These are phyloP conservation scores for Peziza echinospora DNA, from an alignment of 495 filamentous ascomycete genomes.

Conservation along the genomic window DNA sequence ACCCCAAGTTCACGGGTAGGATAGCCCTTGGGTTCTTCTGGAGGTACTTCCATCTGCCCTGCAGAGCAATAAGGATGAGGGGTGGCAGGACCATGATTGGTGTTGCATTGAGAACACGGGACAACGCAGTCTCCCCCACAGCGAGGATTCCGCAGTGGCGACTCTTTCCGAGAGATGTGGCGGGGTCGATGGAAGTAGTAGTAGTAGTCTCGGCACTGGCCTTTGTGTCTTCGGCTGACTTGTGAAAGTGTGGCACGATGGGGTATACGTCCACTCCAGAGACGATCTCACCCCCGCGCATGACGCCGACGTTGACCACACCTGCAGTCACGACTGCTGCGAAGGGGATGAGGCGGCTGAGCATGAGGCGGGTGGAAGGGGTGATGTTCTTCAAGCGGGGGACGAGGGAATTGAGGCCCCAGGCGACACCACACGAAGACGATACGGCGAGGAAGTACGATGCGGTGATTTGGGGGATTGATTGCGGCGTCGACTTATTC, in stretches of 20 bases:
- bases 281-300: slow-evolving; percentile 89
- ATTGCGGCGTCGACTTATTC: slow-evolving; percentile 83
- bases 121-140: slow-evolving; percentile 76
- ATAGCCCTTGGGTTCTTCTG: slow-evolving; percentile 46
- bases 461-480: slow-evolving; percentile 52
- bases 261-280: slow-evolving; percentile 90
- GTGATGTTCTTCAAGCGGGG: slow-evolving; percentile 58
- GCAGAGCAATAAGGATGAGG: slow-evolving; percentile 58
- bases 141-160: slow-evolving; percentile 69
- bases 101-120: slow-evolving; percentile 73
- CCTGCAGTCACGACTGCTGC: slow-evolving; percentile 80
- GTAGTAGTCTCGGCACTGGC: too few species aligned
- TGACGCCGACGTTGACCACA: slow-evolving; percentile 85
- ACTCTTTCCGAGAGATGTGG: slow-evolving; percentile 45
- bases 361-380: slow-evolving; percentile 48
- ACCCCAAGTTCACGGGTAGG: slow-evolving; percentile 58
- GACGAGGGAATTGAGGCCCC: slow-evolving; percentile 78
- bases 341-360: slow-evolving; percentile 75
- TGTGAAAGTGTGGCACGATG: too few species aligned
- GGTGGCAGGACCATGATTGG: slow-evolving; percentile 94
- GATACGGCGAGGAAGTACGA: slow-evolving; percentile 84
- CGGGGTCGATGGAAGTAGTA: too few species aligned
- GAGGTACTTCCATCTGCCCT: slow-evolving; percentile 48
- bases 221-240: too few species aligned
- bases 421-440: slow-evolving; percentile 76